phyloP scores from a whole-genome alignment of 768 basidiomycete species.

The Imleria badia region DNA sequence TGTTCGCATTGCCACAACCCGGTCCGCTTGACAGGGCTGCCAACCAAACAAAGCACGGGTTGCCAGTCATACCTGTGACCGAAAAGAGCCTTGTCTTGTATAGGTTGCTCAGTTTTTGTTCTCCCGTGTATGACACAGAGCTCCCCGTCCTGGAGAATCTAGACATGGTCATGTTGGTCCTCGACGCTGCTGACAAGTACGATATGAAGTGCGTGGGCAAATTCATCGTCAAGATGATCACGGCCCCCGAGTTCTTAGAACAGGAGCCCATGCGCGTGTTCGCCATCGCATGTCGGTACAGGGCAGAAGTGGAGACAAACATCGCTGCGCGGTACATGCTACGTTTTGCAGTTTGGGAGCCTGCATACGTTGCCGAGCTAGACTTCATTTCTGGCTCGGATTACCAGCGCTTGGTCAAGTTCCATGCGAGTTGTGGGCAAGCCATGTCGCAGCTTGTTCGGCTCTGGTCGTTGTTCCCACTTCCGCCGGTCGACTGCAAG shows the following conservation, averaged over 20 bases:
- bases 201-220: constrained; percentile 47
- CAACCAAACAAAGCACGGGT: constrained; percentile 32
- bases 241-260: constrained; percentile 32
- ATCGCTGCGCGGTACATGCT: constrained; percentile 40
- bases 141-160: constrained; percentile 36
- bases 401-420: constrained; percentile 37
- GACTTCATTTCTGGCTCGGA: constrained; percentile 38
- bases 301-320: constrained; percentile 34
- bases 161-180: constrained; percentile 41
- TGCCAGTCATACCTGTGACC: constrained; percentile 47
- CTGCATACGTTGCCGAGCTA: constrained; percentile 35
- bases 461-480: constrained; percentile 32
- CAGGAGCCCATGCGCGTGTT: constrained; percentile 38
- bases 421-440: constrained; percentile 34
- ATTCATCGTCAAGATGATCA: constrained; percentile 33
- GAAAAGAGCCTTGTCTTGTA: constrained; percentile 44
- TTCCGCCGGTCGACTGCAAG: constrained; percentile 34
- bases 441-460: constrained; percentile 34
- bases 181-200: constrained; percentile 49
- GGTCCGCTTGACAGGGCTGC: constrained; percentile 24
- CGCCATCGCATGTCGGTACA: constrained; percentile 38
- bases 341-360: constrained; percentile 34
- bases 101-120: constrained; percentile 46
- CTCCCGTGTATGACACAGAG: constrained; percentile 42
- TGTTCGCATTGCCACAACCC: constrained; percentile 54